Evolutionary conservation across 2,329 filamentous ascomycete genomes (phyloP), one percentile per base, ranked within the genome.

Genomic region (Claviceps maximensis): DNA sequence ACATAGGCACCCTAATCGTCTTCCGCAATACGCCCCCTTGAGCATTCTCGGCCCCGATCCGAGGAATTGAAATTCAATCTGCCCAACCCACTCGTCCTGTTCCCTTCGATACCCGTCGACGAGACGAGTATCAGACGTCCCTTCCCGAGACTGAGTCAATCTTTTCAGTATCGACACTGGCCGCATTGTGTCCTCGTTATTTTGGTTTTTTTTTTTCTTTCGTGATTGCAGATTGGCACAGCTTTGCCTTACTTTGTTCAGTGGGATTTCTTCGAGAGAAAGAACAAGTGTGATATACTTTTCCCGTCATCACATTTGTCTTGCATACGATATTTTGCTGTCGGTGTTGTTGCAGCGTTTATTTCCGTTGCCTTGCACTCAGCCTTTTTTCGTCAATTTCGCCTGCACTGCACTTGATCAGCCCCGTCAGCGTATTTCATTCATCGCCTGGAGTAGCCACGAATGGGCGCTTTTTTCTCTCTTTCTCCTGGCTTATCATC

Each of bases 1-100:
- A 57, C 54, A 53, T 53, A 42, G 47, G 45, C 57, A 54, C 57
- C 53, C 50, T 52, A 33, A 49, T 46, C 53, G 44, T 56, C 55
- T 52, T 54, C 41, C 56, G 51, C 57, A 59, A 56, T 56, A 50
- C 58, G 57, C 44, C 53, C 55, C 58, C 55, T 55, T 57, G 49
- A 58, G 58, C 69, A 73, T 74, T 73, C 71, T 71, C 66, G 66
- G 65, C 63, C 64, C 64, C 63, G 64, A 65, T 57, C 65, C 64
- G 63, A 70, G 67, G 70, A 73, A 72, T 70, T 69, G 64, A 62
- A 63, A 59, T 62, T 59, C 56, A 56, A 56, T 58, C 56, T 58
- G 44, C 58, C 59, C 61, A 61, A 59, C 59, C 59, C 58, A 61
- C 59, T 55, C 53, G 55, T 59, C 58, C 58, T 61, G 58, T 63